Conservation (phyloP, 768 basidiomycete species). For the Tricholoma matsutake region DNA sequence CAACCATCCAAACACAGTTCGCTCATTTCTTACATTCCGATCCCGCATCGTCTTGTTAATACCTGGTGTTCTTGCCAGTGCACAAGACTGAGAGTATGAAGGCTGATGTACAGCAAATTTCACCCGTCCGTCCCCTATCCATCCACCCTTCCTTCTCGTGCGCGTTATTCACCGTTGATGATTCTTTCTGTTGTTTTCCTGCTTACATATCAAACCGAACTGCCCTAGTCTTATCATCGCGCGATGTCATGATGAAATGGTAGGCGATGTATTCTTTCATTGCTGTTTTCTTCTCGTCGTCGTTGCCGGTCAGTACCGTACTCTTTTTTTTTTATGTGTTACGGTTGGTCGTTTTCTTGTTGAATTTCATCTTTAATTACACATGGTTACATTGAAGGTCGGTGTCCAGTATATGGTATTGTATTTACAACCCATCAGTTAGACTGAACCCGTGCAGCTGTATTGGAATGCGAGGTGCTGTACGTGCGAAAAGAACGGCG, state of each 20-base stretch:
- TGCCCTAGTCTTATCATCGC: background rate
- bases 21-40: background rate
- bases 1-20: background rate
- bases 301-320: slow-evolving; percentile 2
- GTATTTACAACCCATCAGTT: background rate
- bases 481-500: background rate
- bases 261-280: background rate
- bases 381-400: background rate
- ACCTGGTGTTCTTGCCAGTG: background rate
- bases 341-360: slow-evolving; percentile 1
- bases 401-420: background rate
- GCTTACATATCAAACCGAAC: background rate
- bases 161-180: background rate
- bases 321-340: background rate
- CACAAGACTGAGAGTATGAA: background rate
- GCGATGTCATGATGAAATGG: background rate
- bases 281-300: background rate
- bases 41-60: background rate
- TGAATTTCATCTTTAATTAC: background rate
- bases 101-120: background rate
- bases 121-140: background rate
- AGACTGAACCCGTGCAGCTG: background rate
- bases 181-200: background rate
- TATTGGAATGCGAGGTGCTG: background rate
- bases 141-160: background rate